Evolutionary conservation across 306 rosid species (phyloP).

Genomic region (Cicer arietinum): DNA sequence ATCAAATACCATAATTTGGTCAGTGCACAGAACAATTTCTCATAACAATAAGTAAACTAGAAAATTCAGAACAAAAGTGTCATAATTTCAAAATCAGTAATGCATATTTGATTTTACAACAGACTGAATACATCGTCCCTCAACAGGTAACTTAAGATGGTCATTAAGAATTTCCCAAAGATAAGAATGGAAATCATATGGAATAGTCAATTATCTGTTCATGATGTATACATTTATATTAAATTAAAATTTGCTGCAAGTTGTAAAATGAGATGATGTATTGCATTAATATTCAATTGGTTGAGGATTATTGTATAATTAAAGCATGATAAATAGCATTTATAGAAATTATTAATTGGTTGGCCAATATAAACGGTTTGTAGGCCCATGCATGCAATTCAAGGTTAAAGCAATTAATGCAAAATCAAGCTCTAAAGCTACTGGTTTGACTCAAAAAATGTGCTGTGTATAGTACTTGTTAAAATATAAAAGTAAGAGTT

Average conservation of each 20-base stretch:
- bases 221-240: not conserved
- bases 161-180: conserved; percentile 15
- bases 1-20: conserved; percentile 29
- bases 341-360: not conserved
- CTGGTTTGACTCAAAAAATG: conserved; percentile 11
- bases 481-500: not conserved
- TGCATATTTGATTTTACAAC: conserved; percentile 7
- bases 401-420: conserved; percentile 32
- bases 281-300: not conserved
- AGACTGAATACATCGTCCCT: conserved; percentile 1
- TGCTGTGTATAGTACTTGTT: not conserved
- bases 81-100: not conserved
- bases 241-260: conserved; percentile 14
- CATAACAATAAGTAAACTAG: not conserved
- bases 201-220: conserved; percentile 16
- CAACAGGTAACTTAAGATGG: not conserved
- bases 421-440: conserved; percentile 30
- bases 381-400: not conserved
- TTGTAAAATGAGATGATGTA: conserved; percentile 15
- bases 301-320: not conserved
- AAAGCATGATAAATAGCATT: not conserved
- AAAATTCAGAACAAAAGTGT: not conserved
- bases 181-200: not conserved
- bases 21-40: conserved; percentile 20
- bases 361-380: conserved; percentile 18